A percentile compares a stretch with the other conserved stretches of the same genome.
Evolutionary conservation across 805 yeast species (phyloP).

Genomic region (Candida sonorensis): DNA sequence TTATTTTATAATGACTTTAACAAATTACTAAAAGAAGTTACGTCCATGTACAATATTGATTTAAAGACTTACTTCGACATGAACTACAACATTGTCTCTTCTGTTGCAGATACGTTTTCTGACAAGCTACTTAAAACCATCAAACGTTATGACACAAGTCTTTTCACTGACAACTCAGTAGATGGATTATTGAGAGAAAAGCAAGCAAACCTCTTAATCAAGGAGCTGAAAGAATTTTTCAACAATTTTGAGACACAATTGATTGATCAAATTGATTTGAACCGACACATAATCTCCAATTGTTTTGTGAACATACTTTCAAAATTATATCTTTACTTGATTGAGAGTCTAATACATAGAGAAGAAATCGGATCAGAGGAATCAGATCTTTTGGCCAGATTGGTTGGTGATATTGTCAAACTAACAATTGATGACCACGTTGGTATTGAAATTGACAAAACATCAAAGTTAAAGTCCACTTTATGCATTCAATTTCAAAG

Average conservation of each 20-base stretch:
- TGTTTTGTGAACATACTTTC: slow-evolving; percentile 12
- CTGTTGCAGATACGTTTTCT: slow-evolving; percentile 4
- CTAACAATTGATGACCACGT: neutral
- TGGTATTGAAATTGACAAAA: neutral
- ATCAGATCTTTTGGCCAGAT: slow-evolving; percentile 17
- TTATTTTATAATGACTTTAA: slow-evolving; percentile 28
- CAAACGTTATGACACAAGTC: slow-evolving; percentile 9
- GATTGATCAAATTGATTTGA: slow-evolving; percentile 10
- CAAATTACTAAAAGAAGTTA: slow-evolving; percentile 17
- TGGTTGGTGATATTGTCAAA: slow-evolving; percentile 8
- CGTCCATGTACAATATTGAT: slow-evolving; percentile 11
- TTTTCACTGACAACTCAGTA: slow-evolving; percentile 16
- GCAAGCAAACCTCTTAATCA: slow-evolving; percentile 4
- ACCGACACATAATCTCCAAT: slow-evolving; percentile 15
- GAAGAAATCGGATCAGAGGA: slow-evolving; percentile 28
- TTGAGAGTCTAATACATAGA: slow-evolving; percentile 15
- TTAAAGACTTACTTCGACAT: slow-evolving; percentile 17
- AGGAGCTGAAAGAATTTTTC: slow-evolving; percentile 10
- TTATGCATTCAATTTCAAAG: slow-evolving; percentile 6
- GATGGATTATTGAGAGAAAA: slow-evolving; percentile 7
- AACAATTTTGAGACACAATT: slow-evolving; percentile 7
- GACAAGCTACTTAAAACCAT: slow-evolving; percentile 6
- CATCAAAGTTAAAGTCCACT: slow-evolving; percentile 2
- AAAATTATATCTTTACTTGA: slow-evolving; percentile 12
- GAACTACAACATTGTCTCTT: slow-evolving; percentile 13